Conservation (phyloP, 202 grass and related monocot species). For the Schoenoplectus triqueter region DNA sequence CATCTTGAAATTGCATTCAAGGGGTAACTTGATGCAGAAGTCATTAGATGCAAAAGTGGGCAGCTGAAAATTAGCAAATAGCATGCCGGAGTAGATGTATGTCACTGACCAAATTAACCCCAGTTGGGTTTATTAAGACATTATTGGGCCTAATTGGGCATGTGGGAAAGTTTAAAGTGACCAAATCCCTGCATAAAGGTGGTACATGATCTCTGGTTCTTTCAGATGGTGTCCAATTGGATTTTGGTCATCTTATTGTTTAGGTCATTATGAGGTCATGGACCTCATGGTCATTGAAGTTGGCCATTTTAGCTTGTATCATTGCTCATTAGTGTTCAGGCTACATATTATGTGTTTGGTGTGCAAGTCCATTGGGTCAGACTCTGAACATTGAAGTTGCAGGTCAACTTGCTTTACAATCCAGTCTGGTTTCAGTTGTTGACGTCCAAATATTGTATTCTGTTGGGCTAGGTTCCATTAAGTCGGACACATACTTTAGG, state of each 20-base stretch:
- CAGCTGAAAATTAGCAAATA: not conserved
- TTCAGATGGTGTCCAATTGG: not conserved
- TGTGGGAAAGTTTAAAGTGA: not conserved
- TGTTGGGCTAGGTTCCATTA: not conserved
- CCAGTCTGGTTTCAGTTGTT: not conserved
- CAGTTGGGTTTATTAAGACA: not conserved
- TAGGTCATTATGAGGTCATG: conserved; percentile 14
- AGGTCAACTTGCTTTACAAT: not conserved
- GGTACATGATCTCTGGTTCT: not conserved
- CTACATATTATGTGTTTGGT: too few relatives aligned
- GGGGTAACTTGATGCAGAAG: not conserved
- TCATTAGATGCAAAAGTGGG: not conserved
- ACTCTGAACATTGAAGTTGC: too few relatives aligned
- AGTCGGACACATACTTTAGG: not conserved
- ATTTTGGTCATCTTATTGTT: conserved; percentile 2
- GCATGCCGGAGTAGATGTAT: not conserved
- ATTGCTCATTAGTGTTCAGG: not conserved
- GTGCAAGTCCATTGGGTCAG: too few relatives aligned
- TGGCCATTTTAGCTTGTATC: not conserved
- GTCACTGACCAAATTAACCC: not conserved
- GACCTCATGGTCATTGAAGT: not conserved
- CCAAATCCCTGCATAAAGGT: not conserved
- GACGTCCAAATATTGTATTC: not conserved
- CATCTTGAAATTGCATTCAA: conserved; percentile 2
- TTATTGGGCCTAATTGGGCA: not conserved